Evolutionary conservation across 352 stramenopile species (phyloP).

Genomic region (Phytophthora tentaculata): DNA sequence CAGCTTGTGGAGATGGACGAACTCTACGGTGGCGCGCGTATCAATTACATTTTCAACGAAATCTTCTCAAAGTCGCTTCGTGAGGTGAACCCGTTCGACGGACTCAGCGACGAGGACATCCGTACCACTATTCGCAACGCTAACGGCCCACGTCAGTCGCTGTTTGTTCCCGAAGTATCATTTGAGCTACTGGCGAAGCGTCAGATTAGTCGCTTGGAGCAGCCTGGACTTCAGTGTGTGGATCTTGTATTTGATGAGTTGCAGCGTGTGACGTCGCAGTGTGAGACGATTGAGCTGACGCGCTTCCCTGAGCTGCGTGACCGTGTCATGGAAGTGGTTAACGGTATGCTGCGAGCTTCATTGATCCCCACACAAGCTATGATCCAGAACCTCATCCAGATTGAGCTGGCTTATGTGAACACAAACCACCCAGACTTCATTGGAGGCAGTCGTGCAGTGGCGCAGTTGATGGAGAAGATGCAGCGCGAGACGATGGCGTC

Average conservation of each 20-base stretch:
- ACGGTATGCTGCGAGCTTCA: conserved; percentile 85
- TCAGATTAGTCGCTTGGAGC: conserved; percentile 97
- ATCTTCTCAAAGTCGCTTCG: conserved; percentile 92
- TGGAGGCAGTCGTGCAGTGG: conserved; percentile 94
- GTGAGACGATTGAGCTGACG: conserved; percentile 95
- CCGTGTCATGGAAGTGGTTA: conserved; percentile 96
- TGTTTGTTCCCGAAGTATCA: conserved; percentile 99
- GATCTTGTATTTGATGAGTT: conserved; percentile 99
- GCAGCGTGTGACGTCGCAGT: conserved; percentile 94
- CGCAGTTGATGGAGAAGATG: conserved; percentile 95
- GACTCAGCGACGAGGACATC: conserved; percentile 98
- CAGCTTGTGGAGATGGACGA: conserved; percentile 91
- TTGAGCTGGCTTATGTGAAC: conserved; percentile 99
- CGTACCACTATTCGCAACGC: conserved; percentile 99
- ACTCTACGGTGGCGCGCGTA: conserved; percentile 96
- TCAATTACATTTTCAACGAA: conserved; percentile 99
- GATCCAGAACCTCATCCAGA: conserved; percentile 98
- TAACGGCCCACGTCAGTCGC: conserved; percentile 95
- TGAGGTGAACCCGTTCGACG: conserved; percentile 96
- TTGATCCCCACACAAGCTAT: conserved; percentile 89
- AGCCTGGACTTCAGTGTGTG: conserved; percentile 96
- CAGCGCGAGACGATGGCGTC: conserved; percentile 84
- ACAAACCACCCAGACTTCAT: conserved; percentile 99
- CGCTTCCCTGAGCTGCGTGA: conserved; percentile 96
- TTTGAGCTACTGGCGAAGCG: conserved; percentile 98